Evolutionary conservation across 176 grass and related monocot species (phyloP), one percentile per base, ranked within the genome.

Genomic region (Thalia dealbata): DNA sequence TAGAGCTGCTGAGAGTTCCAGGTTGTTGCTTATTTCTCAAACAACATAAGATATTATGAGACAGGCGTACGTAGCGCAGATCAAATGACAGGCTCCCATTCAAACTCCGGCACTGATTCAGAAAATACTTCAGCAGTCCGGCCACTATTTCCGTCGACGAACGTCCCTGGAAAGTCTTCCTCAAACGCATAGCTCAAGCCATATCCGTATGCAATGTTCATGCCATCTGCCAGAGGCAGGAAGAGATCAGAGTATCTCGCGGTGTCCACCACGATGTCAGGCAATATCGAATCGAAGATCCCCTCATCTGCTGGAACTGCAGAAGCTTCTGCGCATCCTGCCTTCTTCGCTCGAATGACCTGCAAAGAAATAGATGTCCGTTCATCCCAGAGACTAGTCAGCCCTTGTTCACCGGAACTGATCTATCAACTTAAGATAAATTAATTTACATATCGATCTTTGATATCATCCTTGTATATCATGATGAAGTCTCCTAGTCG

Each of bases 271-370:
- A 83, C 84, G 60, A 99, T 91, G 52, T 99, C 95, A 26, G 95
- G 90, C 45, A 91, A 75, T 64, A 86, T 82, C 11, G 95, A 99
- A 74, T 91, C 87, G 6, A 99, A 83, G 71, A 93, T 93, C 56
- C 85, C 95, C 44, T 83, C 75, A 32, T 86, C 62, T 61, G 78
- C 72, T 76, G 85, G 78, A 21, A 64, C 55, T 32, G 43, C 75
- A n/a, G 78, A 73, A n/a, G 52, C 19, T 15, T 79, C 69, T 41
- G 81, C 79, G 43, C 51, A 51, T 70, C 44, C 83, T 1, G 81
- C 80, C 81, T 91, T 99, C 76, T 87, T 93, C 42, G 95, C 85
- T 55, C 85, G 73, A 78, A 99, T 99, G 58, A 93, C 84, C 95
- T 99, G 78, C 28, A 78, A 44, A 44, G 38, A 28, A 74, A 52